Evolutionary conservation across 108 stramenopile genomes (phyloP).

Genomic region (Hondaea fermentalgiana): DNA sequence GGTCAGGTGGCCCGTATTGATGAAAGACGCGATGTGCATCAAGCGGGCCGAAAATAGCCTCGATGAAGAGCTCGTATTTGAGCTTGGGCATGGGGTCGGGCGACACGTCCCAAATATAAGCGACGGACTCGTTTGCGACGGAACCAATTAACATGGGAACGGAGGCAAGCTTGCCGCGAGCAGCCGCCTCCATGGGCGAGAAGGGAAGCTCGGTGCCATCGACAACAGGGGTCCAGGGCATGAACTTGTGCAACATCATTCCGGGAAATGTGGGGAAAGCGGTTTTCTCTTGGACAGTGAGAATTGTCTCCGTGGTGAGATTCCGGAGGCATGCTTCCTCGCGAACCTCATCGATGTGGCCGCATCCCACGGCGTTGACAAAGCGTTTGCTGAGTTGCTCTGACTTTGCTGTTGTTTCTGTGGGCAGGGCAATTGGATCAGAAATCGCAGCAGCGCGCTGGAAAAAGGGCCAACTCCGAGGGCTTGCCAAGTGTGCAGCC

Average conservation of each 20-base stretch:
- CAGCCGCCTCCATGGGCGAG: background rate
- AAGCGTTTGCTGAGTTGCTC: background rate
- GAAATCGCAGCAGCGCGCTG: background rate
- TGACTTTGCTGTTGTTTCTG: background rate
- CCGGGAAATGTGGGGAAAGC: background rate
- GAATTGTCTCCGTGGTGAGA: background rate
- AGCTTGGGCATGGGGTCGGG: background rate
- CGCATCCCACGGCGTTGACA: background rate
- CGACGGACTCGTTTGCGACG: constrained; percentile 9
- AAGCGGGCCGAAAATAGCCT: background rate
- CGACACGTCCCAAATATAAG: constrained; percentile 17
- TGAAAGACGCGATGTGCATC: background rate
- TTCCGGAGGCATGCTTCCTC: constrained; percentile 3
- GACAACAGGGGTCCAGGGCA: constrained; percentile 21
- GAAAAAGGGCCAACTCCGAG: background rate
- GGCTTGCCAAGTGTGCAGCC: background rate
- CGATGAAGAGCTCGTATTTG: constrained; percentile 10
- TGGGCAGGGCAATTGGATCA: background rate
- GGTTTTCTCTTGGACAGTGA: background rate
- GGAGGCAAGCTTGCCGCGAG: background rate
- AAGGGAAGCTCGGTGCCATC: background rate
- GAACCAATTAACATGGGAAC: background rate
- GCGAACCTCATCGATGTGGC: no score
- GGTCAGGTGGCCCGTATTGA: background rate
- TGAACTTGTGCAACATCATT: background rate